Percentiles rank a stretch among this genome's conserved stretches.
Evolutionary conservation across 2,329 filamentous ascomycete genomes (phyloP).

Genomic region (Sphaerulina musiva): DNA sequence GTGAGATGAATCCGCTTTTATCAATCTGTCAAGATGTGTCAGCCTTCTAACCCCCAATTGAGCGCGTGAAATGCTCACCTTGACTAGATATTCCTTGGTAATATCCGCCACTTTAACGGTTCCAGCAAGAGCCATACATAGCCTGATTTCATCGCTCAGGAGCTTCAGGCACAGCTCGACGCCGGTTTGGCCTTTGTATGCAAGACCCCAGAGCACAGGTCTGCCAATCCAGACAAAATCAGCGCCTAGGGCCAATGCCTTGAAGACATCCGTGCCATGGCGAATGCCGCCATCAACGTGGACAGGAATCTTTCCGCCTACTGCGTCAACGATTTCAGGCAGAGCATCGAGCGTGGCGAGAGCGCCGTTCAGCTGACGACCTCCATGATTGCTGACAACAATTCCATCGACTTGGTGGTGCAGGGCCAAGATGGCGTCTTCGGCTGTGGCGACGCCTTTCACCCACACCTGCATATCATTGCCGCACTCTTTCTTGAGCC

Average conservation of each 20-base stretch:
- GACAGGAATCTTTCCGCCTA: constrained; percentile 48
- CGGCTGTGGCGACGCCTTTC: constrained; percentile 39
- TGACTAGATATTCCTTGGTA: constrained; percentile 37
- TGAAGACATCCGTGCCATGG: constrained; percentile 53
- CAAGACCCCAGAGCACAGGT: constrained; percentile 46
- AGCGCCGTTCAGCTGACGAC: constrained; percentile 52
- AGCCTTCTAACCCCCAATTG: background rate
- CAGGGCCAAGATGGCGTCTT: constrained; percentile 44
- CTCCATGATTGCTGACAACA: constrained; percentile 51
- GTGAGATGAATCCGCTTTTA: constrained; percentile 27
- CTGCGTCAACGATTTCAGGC: constrained; percentile 36
- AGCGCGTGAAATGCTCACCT: constrained; percentile 29
- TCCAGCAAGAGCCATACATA: constrained; percentile 39
- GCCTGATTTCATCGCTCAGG: constrained; percentile 35
- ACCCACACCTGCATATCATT: constrained; percentile 47
- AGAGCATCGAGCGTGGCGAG: constrained; percentile 48
- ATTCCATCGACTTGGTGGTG: constrained; percentile 37
- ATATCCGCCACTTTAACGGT: constrained; percentile 36
- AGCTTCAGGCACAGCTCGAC: constrained; percentile 42
- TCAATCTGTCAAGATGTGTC: constrained; percentile 20
- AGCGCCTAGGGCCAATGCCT: constrained; percentile 49
- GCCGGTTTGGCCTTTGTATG: constrained; percentile 34
- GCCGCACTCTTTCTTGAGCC: constrained; percentile 41
- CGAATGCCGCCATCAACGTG: constrained; percentile 56
- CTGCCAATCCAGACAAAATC: constrained; percentile 47